These are phyloP conservation scores for Prunus armeniaca DNA, from an alignment of 306 rosid genomes.

Conservation along the genomic window DNA sequence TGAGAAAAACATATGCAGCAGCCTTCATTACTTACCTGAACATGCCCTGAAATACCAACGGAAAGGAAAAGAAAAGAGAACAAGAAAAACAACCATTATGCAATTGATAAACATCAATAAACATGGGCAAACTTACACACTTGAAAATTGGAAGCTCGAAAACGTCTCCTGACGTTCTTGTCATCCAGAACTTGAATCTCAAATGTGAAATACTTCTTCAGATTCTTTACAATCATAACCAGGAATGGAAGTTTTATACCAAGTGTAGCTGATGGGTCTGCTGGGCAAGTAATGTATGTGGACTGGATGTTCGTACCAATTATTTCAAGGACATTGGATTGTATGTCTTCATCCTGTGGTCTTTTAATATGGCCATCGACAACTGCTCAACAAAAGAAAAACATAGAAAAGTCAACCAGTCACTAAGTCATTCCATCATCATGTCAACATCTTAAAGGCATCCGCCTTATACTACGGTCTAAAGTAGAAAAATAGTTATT, in stretches of 20 bases:
- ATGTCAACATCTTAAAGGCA: not conserved
- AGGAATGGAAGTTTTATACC: conserved; percentile 92
- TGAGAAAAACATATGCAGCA: not conserved
- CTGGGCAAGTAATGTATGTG: conserved; percentile 90
- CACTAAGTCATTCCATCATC: not conserved
- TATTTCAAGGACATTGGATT: conserved; percentile 90
- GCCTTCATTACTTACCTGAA: not conserved
- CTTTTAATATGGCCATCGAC: conserved; percentile 84
- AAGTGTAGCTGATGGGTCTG: conserved; percentile 91
- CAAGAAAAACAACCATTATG: conserved; percentile 9
- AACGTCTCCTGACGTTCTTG: conserved; percentile 89
- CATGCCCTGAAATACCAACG: not conserved
- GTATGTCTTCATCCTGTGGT: conserved; percentile 96
- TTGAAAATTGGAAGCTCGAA: conserved; percentile 97
- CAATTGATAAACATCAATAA: conserved; percentile 30
- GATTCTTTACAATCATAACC: conserved; percentile 90
- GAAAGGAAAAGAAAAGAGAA: not conserved
- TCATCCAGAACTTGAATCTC: conserved; percentile 94
- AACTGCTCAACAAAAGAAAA: conserved; percentile 43
- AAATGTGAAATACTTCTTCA: conserved; percentile 89
- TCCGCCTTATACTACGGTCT: not conserved
- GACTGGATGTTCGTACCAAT: conserved; percentile 90
- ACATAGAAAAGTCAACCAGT: not conserved
- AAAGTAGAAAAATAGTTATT: not conserved
- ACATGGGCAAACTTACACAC: conserved; percentile 91